phyloP scores from a whole-genome alignment of 2,329 filamentous ascomycete genomes.

The Sphaerulina populicola region DNA sequence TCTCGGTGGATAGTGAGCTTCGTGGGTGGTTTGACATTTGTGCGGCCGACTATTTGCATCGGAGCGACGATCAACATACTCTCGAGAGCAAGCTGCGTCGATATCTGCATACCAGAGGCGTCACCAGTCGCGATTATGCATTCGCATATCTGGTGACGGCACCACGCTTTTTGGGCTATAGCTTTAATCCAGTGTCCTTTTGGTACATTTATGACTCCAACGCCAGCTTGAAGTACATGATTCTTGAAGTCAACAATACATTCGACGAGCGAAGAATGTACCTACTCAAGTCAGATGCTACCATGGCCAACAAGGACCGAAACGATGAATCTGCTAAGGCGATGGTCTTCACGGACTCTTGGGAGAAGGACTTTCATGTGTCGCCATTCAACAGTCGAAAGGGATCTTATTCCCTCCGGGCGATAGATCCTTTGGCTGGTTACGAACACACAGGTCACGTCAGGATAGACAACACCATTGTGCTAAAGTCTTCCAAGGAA shows the following conservation, averaged over 20 bases:
- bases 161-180: slow-evolving; percentile 59
- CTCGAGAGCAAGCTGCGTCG: slow-evolving; percentile 55
- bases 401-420: slow-evolving; percentile 42
- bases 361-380: slow-evolving; percentile 67
- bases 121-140: slow-evolving; percentile 54
- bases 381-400: slow-evolving; percentile 61
- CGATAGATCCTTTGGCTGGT: slow-evolving; percentile 38
- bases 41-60: slow-evolving; percentile 53
- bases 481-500: slow-evolving; percentile 51
- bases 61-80: slow-evolving; percentile 34
- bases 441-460: slow-evolving; percentile 24
- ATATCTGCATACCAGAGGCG: slow-evolving; percentile 50
- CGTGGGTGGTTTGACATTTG: slow-evolving; percentile 53
- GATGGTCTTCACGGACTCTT: slow-evolving; percentile 43
- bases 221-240: slow-evolving; percentile 53
- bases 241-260: slow-evolving; percentile 69
- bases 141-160: slow-evolving; percentile 65
- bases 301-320: neutral
- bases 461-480: slow-evolving; percentile 52
- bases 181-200: slow-evolving; percentile 68
- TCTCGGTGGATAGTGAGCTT: slow-evolving; percentile 41
- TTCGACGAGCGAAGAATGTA: slow-evolving; percentile 65
- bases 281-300: slow-evolving; percentile 43
- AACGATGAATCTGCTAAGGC: slow-evolving; percentile 8
- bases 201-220: slow-evolving; percentile 64